Evolutionary conservation across 768 basidiomycete genomes (phyloP).

Genomic region (Agaricus bisporus): DNA sequence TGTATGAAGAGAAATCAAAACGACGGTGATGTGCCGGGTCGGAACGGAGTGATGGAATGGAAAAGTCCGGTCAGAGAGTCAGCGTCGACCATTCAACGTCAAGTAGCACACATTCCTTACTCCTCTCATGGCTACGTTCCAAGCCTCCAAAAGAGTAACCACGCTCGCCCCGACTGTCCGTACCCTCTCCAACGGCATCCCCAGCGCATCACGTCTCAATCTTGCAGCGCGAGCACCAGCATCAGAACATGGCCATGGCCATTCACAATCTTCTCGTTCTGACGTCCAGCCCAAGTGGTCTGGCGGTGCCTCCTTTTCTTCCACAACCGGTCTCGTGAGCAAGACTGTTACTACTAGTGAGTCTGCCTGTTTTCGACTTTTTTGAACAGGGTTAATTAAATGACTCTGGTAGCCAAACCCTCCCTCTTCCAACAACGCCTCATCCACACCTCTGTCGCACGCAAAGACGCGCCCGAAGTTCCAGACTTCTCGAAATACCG

Average conservation of each 20-base stretch:
- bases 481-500: slow-evolving; percentile 88
- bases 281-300: slow-evolving; percentile 62
- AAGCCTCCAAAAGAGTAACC: slow-evolving; percentile 76
- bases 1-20: not conserved
- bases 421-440: slow-evolving; percentile 59
- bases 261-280: slow-evolving; percentile 50
- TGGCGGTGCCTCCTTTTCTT: slow-evolving; percentile 41
- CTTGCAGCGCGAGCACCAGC: slow-evolving; percentile 61
- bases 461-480: slow-evolving; percentile 70
- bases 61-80: slow-evolving; percentile 26
- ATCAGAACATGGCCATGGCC: slow-evolving; percentile 54
- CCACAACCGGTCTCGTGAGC: slow-evolving; percentile 51
- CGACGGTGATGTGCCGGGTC: slow-evolving; percentile 22
- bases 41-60: slow-evolving; percentile 34
- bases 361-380: slow-evolving; percentile 16
- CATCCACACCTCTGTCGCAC: slow-evolving; percentile 69
- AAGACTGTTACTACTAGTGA: slow-evolving; percentile 61
- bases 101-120: slow-evolving; percentile 17
- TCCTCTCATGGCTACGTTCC: slow-evolving; percentile 57
- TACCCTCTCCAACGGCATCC: slow-evolving; percentile 74
- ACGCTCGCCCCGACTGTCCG: slow-evolving; percentile 79
- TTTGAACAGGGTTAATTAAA: slow-evolving; percentile 6
- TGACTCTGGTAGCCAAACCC: slow-evolving; percentile 36
- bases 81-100: slow-evolving; percentile 13
- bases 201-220: slow-evolving; percentile 69